Evolutionary conservation across 345 rosid genomes (phyloP).

Genomic region (Hibiscus tridactylites): DNA sequence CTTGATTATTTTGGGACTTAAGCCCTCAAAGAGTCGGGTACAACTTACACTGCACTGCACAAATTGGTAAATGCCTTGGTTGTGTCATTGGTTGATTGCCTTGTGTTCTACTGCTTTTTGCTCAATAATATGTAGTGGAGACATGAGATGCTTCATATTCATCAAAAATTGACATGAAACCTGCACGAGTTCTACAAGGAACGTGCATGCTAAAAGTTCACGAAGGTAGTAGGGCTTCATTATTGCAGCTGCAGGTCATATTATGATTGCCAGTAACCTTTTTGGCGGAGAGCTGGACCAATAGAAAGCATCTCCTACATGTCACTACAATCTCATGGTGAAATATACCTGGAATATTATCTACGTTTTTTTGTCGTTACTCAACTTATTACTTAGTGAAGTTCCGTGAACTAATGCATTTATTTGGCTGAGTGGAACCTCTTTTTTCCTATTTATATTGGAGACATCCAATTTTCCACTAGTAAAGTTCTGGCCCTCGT

Average conservation of each 20-base stretch:
- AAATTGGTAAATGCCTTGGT: neutral
- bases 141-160: neutral
- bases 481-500: neutral
- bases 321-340: neutral
- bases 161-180: neutral
- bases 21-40: neutral
- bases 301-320: conserved; percentile 2
- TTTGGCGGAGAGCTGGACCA: conserved; percentile 12
- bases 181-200: neutral
- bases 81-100: neutral
- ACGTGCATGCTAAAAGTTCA: neutral
- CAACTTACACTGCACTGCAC: neutral
- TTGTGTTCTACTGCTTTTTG: neutral
- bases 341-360: conserved; percentile 12
- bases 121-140: neutral
- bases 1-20: neutral
- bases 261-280: neutral
- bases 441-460: neutral
- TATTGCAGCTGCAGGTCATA: neutral
- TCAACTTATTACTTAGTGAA: neutral
- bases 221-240: neutral
- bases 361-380: neutral
- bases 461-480: neutral
- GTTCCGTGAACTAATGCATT: neutral
- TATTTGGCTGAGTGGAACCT: neutral